Percentiles rank a stretch among this genome's conserved stretches.
Conservation (phyloP, 805 yeast species). For the Lachancea meyersii region DNA sequence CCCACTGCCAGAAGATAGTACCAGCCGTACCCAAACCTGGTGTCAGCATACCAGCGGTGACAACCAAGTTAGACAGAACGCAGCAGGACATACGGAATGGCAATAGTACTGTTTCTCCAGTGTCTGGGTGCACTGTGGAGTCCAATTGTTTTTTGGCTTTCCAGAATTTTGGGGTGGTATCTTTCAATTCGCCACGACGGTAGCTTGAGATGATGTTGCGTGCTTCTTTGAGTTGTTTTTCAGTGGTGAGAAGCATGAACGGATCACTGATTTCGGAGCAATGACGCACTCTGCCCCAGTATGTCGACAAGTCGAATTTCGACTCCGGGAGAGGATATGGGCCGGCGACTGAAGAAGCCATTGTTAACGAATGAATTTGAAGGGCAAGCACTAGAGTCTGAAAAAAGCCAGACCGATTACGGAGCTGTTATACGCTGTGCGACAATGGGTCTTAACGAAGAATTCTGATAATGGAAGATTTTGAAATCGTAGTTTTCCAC, state of each 20-base stretch:
- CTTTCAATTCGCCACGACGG: conserved; percentile 56
- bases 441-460: too few species aligned
- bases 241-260: conserved; percentile 70
- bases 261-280: conserved; percentile 94
- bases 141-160: conserved; percentile 79
- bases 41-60: conserved; percentile 96
- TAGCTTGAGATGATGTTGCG: conserved; percentile 62
- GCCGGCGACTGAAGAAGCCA: conserved; percentile 90
- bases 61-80: conserved; percentile 88
- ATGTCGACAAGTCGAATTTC: conserved; percentile 69
- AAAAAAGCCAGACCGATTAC: too few species aligned
- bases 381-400: too few species aligned
- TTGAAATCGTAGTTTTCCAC: too few species aligned
- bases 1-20: conserved; percentile 95
- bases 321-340: conserved; percentile 75
- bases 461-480: too few species aligned
- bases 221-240: conserved; percentile 56
- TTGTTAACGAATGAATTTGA: too few species aligned
- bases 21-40: conserved; percentile 89
- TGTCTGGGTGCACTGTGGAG: conserved; percentile 93
- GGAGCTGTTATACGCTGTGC: too few species aligned
- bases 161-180: conserved; percentile 83
- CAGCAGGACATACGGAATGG: conserved; percentile 98
- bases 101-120: conserved; percentile 83
- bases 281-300: conserved; percentile 92